Evolutionary conservation across 805 yeast genomes (phyloP).

Genomic region (Millerozyma miso): DNA sequence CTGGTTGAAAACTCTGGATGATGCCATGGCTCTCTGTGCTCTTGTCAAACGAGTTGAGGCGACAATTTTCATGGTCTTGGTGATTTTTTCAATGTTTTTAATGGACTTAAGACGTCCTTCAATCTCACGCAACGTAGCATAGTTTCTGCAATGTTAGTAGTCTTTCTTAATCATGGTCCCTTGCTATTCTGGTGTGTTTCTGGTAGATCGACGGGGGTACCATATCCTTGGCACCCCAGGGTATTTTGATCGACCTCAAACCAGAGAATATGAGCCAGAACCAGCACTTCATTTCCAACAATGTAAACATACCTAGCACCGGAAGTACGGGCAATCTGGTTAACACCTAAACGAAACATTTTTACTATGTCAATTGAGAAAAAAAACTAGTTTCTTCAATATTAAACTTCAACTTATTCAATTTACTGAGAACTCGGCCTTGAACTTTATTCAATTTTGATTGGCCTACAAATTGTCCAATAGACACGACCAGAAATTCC

Average conservation of each 20-base stretch:
- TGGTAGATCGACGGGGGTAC: no score
- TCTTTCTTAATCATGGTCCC: no score
- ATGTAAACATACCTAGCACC: slow-evolving; percentile 48
- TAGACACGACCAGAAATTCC: neutral
- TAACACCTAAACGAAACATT: slow-evolving; percentile 55
- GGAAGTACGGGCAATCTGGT: slow-evolving; percentile 46
- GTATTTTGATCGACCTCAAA: no score
- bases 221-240: no score
- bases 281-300: neutral
- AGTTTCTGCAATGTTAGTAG: slow-evolving; percentile 57
- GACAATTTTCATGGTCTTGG: slow-evolving; percentile 99
- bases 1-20: slow-evolving; percentile 78
- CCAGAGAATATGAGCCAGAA: no score
- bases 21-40: slow-evolving; percentile 92
- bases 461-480: neutral
- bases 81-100: slow-evolving; percentile 97
- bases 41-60: slow-evolving; percentile 94
- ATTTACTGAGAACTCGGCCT: neutral
- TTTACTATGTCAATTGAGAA: slow-evolving; percentile 7
- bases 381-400: slow-evolving; percentile 1
- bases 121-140: slow-evolving; percentile 98
- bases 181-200: no score
- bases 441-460: neutral
- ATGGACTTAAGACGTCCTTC: slow-evolving; percentile 97
- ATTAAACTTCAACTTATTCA: neutral